Percentiles rank a stretch among this genome's conserved stretches.
These are phyloP conservation scores for Herpetomonas samuelpessoai DNA, from an alignment of 208 protist species.

Conservation along the genomic window DNA sequence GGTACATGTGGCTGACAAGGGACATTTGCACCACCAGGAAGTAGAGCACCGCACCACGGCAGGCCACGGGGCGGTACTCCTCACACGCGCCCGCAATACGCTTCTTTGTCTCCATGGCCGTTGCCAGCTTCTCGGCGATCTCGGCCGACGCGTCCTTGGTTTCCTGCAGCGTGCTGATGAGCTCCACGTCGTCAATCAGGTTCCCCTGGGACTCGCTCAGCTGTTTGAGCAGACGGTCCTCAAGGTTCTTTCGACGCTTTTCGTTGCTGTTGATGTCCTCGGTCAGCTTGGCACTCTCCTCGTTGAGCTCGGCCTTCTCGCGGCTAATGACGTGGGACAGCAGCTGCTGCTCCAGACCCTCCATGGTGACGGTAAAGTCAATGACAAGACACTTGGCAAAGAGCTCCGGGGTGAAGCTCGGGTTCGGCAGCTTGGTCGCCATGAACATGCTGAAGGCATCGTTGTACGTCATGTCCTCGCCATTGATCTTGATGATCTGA, in stretches of 20 bases:
- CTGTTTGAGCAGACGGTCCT: slow-evolving; percentile 94
- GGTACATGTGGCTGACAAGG: slow-evolving; percentile 98
- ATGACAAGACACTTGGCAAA: slow-evolving; percentile 98
- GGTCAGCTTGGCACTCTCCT: slow-evolving; percentile 94
- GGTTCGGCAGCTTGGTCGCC: slow-evolving; percentile 98
- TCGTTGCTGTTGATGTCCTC: slow-evolving; percentile 97
- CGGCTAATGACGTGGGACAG: slow-evolving; percentile 95
- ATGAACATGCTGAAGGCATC: slow-evolving; percentile 96
- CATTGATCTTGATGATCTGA: slow-evolving; percentile 91
- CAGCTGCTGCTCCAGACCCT: slow-evolving; percentile 97
- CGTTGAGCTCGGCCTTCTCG: slow-evolving; percentile 98
- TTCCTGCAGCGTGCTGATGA: slow-evolving; percentile 96
- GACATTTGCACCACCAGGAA: slow-evolving; percentile 99
- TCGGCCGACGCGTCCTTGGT: slow-evolving; percentile 97
- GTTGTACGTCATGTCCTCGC: slow-evolving; percentile 93
- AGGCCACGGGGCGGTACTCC: slow-evolving; percentile 97
- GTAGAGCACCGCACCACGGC: slow-evolving; percentile 97
- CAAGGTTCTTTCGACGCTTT: slow-evolving; percentile 92
- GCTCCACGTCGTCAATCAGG: slow-evolving; percentile 92
- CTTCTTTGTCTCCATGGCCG: slow-evolving; percentile 94
- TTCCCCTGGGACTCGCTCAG: slow-evolving; percentile 94
- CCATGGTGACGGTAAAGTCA: slow-evolving; percentile 99
- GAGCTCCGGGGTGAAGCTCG: slow-evolving; percentile 98
- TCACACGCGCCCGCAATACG: slow-evolving; percentile 96
- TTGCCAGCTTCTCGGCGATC: slow-evolving; percentile 96